phyloP scores from a whole-genome alignment of 106 monocot genomes.

The Triglochin maritima region DNA sequence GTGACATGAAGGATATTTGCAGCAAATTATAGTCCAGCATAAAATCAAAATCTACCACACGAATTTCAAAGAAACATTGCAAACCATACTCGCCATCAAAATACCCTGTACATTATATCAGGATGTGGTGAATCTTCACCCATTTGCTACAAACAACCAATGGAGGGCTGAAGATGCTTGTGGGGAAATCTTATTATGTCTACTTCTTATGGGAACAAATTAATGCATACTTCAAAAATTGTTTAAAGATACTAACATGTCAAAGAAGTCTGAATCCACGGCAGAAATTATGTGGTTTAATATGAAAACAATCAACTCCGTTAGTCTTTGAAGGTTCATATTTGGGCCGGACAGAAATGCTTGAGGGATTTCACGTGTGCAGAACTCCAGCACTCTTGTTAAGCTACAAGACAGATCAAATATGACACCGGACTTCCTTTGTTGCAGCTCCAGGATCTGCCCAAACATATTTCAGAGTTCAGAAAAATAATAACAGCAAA shows the following conservation, averaged over 20 bases:
- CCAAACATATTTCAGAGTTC: constrained; percentile 1
- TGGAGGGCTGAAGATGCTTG: no score
- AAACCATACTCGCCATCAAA: no score
- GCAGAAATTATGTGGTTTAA: constrained; percentile 79
- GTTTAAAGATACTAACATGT: constrained; percentile 51
- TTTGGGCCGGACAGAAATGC: constrained; percentile 76
- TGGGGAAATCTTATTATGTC: no score
- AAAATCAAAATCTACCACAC: no score
- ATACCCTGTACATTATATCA: no score
- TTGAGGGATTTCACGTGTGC: constrained; percentile 70
- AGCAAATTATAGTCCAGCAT: no score
- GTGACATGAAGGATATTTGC: no score
- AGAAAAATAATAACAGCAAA: neutral
- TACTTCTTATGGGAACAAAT: no score
- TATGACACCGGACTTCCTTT: constrained; percentile 87
- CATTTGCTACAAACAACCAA: no score
- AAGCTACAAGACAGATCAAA: constrained; percentile 95
- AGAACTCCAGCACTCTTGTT: constrained; percentile 78
- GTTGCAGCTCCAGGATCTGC: constrained; percentile 75
- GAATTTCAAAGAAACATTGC: no score
- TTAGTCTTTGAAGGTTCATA: constrained; percentile 83
- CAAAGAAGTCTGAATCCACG: constrained; percentile 82
- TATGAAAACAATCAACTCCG: constrained; percentile 84
- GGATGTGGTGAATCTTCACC: no score
- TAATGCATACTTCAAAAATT: neutral